Base-by-base conservation (phyloP, 768 basidiomycete genomes). In the Mycena belliarum region DNA sequence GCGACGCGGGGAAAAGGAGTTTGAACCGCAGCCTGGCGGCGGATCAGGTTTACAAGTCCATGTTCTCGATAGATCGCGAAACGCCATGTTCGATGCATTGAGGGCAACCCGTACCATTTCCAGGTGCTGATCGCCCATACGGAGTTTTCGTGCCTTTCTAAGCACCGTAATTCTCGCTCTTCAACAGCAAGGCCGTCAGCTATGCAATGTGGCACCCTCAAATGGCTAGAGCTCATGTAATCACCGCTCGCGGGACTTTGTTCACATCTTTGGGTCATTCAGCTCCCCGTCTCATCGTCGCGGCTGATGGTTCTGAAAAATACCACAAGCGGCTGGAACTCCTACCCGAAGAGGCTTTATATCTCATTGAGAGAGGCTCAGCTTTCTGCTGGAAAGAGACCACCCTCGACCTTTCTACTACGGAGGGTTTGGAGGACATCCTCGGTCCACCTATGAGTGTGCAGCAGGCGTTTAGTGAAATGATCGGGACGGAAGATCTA, bases 1-100 rank as follows among this genome's bases (percentile, higher is more conserved):
- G 7, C 95, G 92, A 71, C 84, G 97, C 25, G 97, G 97, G 2
- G 97, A 98, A 73, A 98, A 99, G 69, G 95, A 98, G 63, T 98
- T 94, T 63, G 96, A 98, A 69, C 97, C 97, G 2, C 77, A 78
- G 63, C 66, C 75, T 49, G 76, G 79, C 51, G 77, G 83, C 11
- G 90, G 88, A 7, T 88, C 91, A 12, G 84, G 82, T 14, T 75
- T 93, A 14, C 97, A 98, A 67, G 73, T 85, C 25, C 88, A 93
- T 73, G 83, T 92, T 58, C 80, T 98, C 21, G 87, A 91, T 52
- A 81, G 86, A 28, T 83, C 93, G 44, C 76, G 96, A 52, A 75
- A 81, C 47, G 97, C 96, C 2, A 93, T 98, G 89, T 88, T 96
- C 55, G 84, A 88, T 28, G 87, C 94, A 0, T 72, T 99, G 55